Evolutionary conservation across 306 rosid genomes (phyloP).

Genomic region (Castanopsis chinensis): DNA sequence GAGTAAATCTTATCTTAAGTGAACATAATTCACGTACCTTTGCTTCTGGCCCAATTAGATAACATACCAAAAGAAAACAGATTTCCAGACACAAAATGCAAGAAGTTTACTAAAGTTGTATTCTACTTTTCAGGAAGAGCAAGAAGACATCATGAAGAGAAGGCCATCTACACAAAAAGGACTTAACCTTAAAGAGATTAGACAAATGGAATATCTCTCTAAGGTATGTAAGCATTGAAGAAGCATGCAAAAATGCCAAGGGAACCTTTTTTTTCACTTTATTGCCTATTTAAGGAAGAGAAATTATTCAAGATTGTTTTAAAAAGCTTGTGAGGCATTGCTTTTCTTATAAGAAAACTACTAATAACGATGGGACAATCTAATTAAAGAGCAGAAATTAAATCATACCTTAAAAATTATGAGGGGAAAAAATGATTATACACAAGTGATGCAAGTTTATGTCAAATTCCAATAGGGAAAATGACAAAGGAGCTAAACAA

Average conservation of each 20-base stretch:
- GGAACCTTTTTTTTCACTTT: too few relatives aligned
- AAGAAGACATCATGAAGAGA: constrained; percentile 41
- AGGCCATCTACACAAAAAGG: constrained; percentile 48
- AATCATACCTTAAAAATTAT: too few relatives aligned
- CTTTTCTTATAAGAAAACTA: neutral
- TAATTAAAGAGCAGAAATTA: too few relatives aligned
- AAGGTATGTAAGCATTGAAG: constrained; percentile 33
- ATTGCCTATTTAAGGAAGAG: too few relatives aligned
- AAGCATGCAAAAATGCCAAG: too few relatives aligned
- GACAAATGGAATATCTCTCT: constrained; percentile 57
- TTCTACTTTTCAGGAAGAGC: constrained; percentile 49
- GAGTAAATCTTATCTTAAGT: neutral
- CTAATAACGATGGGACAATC: too few relatives aligned
- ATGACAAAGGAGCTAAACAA: neutral
- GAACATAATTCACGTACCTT: neutral
- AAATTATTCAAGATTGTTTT: too few relatives aligned
- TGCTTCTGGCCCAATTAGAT: neutral
- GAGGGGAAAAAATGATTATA: too few relatives aligned
- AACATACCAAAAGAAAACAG: neutral
- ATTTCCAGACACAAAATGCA: too few relatives aligned
- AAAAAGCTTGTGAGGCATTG: too few relatives aligned
- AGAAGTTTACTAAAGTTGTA: neutral
- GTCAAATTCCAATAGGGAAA: too few relatives aligned
- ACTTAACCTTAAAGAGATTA: constrained; percentile 41
- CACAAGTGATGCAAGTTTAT: too few relatives aligned